These are phyloP conservation scores for Neonectria ditissima DNA, from an alignment of 2,329 filamentous ascomycete species.

Conservation along the genomic window DNA sequence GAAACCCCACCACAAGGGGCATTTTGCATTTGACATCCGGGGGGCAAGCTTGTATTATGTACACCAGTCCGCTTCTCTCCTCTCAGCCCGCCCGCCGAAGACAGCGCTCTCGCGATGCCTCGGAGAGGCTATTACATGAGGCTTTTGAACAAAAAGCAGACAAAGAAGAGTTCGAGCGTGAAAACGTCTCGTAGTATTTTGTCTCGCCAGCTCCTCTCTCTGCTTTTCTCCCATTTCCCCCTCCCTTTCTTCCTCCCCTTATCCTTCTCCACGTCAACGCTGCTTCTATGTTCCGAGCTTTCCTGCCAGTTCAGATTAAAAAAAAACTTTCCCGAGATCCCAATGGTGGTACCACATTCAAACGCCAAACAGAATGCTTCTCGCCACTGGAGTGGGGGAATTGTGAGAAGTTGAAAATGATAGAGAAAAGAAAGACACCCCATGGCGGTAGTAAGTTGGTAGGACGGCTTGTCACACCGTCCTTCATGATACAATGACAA, in stretches of 20 bases:
- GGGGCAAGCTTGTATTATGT: slow-evolving; percentile 39
- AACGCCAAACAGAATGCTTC: slow-evolving; percentile 46
- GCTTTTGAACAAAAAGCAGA: slow-evolving; percentile 30
- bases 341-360: slow-evolving; percentile 40
- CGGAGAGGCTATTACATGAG: slow-evolving; percentile 32
- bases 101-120: slow-evolving; percentile 24
- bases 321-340: slow-evolving; percentile 35
- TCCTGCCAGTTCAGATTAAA: slow-evolving; percentile 33
- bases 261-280: no score
- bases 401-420: slow-evolving; percentile 27
- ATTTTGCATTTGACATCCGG: slow-evolving; percentile 37
- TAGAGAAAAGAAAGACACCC: slow-evolving; percentile 27
- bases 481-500: slow-evolving; percentile 31
- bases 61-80: slow-evolving; percentile 25
- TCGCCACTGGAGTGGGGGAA: slow-evolving; percentile 29
- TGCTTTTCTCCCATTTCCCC: slow-evolving; percentile 21
- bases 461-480: slow-evolving; percentile 26
- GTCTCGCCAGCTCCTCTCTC: slow-evolving; percentile 21
- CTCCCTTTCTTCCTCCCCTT: slow-evolving; percentile 25
- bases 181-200: slow-evolving; percentile 35
- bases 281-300: slow-evolving; percentile 31
- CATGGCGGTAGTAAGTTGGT: slow-evolving; percentile 21
- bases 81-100: slow-evolving; percentile 22
- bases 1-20: slow-evolving; percentile 29
- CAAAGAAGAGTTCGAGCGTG: slow-evolving; percentile 35